phyloP scores from a whole-genome alignment of 176 grass and related monocot genomes.

The Bromus sterilis region DNA sequence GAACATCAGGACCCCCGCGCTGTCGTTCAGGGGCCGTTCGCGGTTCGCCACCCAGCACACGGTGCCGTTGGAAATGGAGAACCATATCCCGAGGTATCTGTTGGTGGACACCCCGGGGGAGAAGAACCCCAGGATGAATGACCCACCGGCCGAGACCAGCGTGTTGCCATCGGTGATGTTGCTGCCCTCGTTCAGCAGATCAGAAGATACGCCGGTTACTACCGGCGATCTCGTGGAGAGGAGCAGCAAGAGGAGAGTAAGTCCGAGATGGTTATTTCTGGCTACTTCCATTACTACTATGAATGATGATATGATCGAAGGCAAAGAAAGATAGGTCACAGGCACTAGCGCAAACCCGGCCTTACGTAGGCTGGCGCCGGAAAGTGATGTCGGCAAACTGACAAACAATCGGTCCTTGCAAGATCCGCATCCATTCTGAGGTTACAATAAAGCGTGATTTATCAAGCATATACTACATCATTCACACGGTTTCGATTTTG shows the following conservation, averaged over 20 bases:
- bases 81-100: slow-evolving; percentile 31
- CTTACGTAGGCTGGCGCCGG: too few relatives aligned
- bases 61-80: neutral
- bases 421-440: too few relatives aligned
- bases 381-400: too few relatives aligned
- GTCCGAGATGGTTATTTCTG: too few relatives aligned
- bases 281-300: too few relatives aligned
- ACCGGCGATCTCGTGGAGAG: neutral
- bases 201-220: neutral
- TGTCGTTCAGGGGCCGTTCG: neutral
- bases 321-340: too few relatives aligned
- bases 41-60: slow-evolving; percentile 35
- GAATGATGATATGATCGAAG: too few relatives aligned
- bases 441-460: too few relatives aligned
- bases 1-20: neutral
- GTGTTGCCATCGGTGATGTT: slow-evolving; percentile 19
- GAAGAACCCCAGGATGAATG: slow-evolving; percentile 38
- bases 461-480: too few relatives aligned
- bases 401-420: too few relatives aligned
- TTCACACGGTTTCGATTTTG: too few relatives aligned
- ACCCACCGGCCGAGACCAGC: slow-evolving; percentile 21
- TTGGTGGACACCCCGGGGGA: neutral
- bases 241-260: neutral
- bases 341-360: too few relatives aligned
- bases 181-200: neutral